Conservation (phyloP, 352 stramenopile genomes). For the Aphanomyces euteiches region DNA sequence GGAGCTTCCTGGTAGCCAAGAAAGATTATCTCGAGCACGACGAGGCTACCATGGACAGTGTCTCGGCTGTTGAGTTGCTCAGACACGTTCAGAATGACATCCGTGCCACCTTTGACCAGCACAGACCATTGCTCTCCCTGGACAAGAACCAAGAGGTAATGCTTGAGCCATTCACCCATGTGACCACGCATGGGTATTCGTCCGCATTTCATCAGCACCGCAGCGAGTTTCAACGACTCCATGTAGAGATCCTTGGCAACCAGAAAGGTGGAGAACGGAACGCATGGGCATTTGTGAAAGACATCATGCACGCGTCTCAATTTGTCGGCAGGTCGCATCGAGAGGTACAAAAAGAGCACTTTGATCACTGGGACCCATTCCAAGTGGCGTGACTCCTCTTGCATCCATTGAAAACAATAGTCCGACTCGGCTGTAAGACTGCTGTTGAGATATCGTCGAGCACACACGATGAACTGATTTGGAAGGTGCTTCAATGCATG, state of each 20-base stretch:
- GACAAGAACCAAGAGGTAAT: conserved; percentile 19
- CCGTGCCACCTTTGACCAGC: conserved; percentile 23
- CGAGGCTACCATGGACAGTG: conserved; percentile 11
- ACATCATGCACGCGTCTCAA: conserved; percentile 2
- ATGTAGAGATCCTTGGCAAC: conserved; percentile 13
- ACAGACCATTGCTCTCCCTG: conserved; percentile 15
- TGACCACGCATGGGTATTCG: conserved; percentile 16
- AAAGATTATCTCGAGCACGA: conserved; percentile 29
- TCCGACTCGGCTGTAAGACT: not conserved
- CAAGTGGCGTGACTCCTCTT: conserved; percentile 6
- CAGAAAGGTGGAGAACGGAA: conserved; percentile 3
- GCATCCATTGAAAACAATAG: conserved; percentile 27
- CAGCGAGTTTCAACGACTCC: conserved; percentile 6
- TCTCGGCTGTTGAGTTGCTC: conserved; percentile 14
- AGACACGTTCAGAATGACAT: conserved; percentile 19
- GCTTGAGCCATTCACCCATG: conserved; percentile 10
- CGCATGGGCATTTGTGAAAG: conserved; percentile 9
- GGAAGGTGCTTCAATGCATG: conserved; percentile 6
- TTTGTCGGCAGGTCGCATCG: not conserved
- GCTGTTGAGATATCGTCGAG: conserved; percentile 25
- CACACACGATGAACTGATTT: conserved; percentile 18
- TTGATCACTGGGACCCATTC: conserved; percentile 27
- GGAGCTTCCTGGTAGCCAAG: conserved; percentile 28
- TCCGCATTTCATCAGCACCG: conserved; percentile 23
- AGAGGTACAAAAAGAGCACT: conserved; percentile 22